Percentiles rank a stretch among this genome's conserved stretches.
phyloP scores from a whole-genome alignment of 2,329 filamentous ascomycete species.

The Ambrosiella cleistominuta region DNA sequence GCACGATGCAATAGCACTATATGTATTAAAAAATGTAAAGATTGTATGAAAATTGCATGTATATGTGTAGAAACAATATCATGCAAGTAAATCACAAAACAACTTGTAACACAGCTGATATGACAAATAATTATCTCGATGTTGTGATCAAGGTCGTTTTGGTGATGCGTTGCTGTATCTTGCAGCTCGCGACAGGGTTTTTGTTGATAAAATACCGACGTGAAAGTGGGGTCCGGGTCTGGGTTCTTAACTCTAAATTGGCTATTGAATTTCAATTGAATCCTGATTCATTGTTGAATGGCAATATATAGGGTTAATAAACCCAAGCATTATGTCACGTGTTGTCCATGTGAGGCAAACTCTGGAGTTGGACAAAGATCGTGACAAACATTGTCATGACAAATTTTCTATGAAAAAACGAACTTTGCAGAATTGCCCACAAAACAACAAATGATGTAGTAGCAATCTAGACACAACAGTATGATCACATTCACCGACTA shows the following conservation, averaged over 20 bases:
- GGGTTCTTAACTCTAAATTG: neutral
- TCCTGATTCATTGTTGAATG: too few relatives aligned
- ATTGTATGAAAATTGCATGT: neutral
- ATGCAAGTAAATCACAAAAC: neutral
- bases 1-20: neutral
- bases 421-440: neutral
- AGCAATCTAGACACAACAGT: neutral
- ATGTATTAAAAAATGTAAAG: neutral
- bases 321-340: too few relatives aligned
- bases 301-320: too few relatives aligned
- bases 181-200: neutral
- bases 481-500: neutral
- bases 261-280: neutral
- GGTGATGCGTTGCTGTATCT: neutral
- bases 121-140: neutral
- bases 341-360: too few relatives aligned
- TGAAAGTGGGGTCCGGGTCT: neutral
- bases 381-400: neutral
- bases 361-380: too few relatives aligned
- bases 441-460: neutral
- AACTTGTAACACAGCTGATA: neutral
- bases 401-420: neutral
- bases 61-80: neutral
- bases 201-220: neutral
- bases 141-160: neutral